Evolutionary conservation across 2,329 filamentous ascomycete genomes (phyloP).

Genomic region (Davidsoniella neocaledoniae): DNA sequence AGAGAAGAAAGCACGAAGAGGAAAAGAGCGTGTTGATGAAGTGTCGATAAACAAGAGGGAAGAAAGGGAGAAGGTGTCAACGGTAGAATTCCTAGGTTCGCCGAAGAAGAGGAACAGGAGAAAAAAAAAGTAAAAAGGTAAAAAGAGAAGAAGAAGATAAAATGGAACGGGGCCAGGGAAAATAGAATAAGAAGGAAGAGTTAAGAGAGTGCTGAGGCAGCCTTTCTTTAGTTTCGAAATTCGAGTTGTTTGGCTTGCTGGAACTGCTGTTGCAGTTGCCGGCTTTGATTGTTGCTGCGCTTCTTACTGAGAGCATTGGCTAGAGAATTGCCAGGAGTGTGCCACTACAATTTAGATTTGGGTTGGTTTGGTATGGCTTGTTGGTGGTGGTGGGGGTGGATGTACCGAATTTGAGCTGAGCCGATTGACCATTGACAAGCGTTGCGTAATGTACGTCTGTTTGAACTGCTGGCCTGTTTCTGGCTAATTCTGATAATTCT

Average conservation of each 20-base stretch:
- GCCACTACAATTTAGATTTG: too few species aligned
- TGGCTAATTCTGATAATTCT: too few species aligned
- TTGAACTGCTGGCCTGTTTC: too few species aligned
- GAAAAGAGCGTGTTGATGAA: conserved; percentile 10
- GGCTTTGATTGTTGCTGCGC: too few species aligned
- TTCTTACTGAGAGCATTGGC: too few species aligned
- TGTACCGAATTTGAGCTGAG: too few species aligned
- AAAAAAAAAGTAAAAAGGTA: conserved; percentile 2
- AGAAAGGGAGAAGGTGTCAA: conserved; percentile 11
- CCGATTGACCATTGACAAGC: too few species aligned
- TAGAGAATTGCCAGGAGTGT: too few species aligned
- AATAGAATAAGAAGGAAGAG: conserved; percentile 3
- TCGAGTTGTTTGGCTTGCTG: conserved; percentile 1
- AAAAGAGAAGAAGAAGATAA: not conserved
- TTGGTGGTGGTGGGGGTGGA: conserved; percentile 4
- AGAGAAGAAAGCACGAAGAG: conserved; percentile 1
- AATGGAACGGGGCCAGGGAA: not conserved
- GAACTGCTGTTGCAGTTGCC: too few species aligned
- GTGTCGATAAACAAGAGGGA: conserved; percentile 6
- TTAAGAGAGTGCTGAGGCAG: conserved; percentile 3
- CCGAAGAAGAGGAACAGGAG: conserved; percentile 1
- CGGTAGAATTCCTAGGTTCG: conserved; percentile 13
- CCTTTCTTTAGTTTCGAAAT: conserved; percentile 8
- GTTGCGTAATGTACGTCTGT: too few species aligned
- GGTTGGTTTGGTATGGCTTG: not conserved